Percentiles rank a stretch among this genome's conserved stretches.
Evolutionary conservation across 2,329 filamentous ascomycete species (phyloP).

Genomic region (Sporothrix curviconia): DNA sequence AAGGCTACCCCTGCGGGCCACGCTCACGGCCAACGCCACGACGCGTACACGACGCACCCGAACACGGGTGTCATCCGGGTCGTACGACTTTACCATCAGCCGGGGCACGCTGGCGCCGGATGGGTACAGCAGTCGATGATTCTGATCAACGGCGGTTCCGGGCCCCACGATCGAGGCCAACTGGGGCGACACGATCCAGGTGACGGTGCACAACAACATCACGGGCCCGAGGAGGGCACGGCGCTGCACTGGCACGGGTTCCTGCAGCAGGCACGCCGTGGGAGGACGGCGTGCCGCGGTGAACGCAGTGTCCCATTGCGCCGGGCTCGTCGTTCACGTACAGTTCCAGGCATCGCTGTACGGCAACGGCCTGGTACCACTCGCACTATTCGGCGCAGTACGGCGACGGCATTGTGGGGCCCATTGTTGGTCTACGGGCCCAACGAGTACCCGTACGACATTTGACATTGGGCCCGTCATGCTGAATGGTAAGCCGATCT

Average conservation of each 20-base stretch:
- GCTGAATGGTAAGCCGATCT: conserved; percentile 1
- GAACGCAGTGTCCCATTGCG: conserved; percentile 37
- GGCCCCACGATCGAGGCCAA: conserved; percentile 28
- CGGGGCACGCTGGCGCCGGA: conserved; percentile 48
- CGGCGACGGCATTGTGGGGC: conserved; percentile 45
- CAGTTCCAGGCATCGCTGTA: conserved; percentile 34
- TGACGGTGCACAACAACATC: conserved; percentile 62
- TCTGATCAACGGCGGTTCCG: conserved; percentile 30
- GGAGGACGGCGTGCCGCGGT: conserved; percentile 41
- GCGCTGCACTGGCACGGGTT: conserved; percentile 47
- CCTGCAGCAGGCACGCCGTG: conserved; percentile 36
- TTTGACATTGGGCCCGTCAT: conserved; percentile 40
- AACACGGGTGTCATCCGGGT: conserved; percentile 48
- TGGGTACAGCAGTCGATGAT: conserved; percentile 49
- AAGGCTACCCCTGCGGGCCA: conserved; percentile 49
- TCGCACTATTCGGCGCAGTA: conserved; percentile 46
- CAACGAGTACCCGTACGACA: conserved; percentile 43
- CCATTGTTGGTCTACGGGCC: conserved; percentile 46
- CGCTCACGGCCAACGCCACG: conserved; percentile 35
- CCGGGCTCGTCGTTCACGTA: conserved; percentile 31
- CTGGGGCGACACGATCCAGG: conserved; percentile 38
- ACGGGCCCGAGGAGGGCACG: conserved; percentile 37
- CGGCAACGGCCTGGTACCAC: conserved; percentile 39
- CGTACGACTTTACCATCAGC: conserved; percentile 48
- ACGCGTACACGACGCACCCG: conserved; percentile 44